Evolutionary conservation across 257 asterid genomes (phyloP).

Genomic region (Penstemon davidsonii): DNA sequence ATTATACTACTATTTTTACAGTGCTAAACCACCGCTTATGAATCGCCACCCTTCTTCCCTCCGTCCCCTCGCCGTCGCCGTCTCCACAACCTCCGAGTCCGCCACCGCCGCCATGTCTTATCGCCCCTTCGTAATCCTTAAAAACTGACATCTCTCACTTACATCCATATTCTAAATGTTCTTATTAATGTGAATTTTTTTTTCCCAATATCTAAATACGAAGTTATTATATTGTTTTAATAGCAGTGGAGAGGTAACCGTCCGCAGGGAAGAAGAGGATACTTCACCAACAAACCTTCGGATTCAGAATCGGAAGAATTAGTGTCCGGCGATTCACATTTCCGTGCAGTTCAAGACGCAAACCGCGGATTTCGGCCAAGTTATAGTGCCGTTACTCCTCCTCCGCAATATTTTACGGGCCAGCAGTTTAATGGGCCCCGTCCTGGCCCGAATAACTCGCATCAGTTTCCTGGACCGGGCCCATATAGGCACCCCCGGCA

Average conservation of each 20-base stretch:
- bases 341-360: conserved; percentile 44
- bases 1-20: neutral
- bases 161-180: neutral
- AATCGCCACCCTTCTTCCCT: conserved; percentile 49
- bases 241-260: conserved; percentile 54
- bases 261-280: conserved; percentile 51
- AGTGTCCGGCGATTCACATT: conserved; percentile 59
- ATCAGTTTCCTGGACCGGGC: conserved; percentile 29
- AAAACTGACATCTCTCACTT: conserved; percentile 13
- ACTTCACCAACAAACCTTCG: conserved; percentile 43
- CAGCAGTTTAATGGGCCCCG: conserved; percentile 37
- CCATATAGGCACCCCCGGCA: conserved; percentile 34
- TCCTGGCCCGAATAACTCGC: conserved; percentile 27
- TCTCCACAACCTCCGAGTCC: conserved; percentile 33
- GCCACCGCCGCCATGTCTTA: conserved; percentile 51
- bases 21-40: conserved; percentile 35
- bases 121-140: conserved; percentile 46
- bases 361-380: conserved; percentile 52
- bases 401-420: conserved; percentile 31
- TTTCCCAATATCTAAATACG: neutral
- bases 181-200: neutral
- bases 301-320: conserved; percentile 32
- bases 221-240: conserved; percentile 5
- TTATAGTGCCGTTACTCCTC: conserved; percentile 47
- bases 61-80: conserved; percentile 49